Conservation (phyloP, 2,329 filamentous ascomycete species). For the Cladosporium halotolerans region DNA sequence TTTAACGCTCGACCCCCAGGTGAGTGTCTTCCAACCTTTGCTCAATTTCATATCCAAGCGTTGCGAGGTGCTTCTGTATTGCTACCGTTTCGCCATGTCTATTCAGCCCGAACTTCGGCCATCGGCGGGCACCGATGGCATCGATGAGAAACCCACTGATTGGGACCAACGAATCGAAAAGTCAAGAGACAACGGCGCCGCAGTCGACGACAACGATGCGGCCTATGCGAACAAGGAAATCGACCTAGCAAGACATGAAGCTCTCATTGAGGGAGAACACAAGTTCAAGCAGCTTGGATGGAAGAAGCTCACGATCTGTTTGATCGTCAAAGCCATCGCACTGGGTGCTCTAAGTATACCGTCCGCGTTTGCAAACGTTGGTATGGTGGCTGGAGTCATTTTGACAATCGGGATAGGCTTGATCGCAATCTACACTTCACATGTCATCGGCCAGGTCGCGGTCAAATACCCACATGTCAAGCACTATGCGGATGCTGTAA, state of each 20-base stretch:
- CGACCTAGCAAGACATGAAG: constrained; percentile 27
- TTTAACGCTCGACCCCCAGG: not conserved
- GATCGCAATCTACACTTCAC: constrained; percentile 56
- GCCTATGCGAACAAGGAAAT: constrained; percentile 27
- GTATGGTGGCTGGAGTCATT: constrained; percentile 51
- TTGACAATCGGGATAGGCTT: constrained; percentile 50
- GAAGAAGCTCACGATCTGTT: constrained; percentile 38
- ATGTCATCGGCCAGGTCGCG: constrained; percentile 57
- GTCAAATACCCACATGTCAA: constrained; percentile 40
- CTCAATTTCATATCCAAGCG: not conserved
- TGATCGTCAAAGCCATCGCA: constrained; percentile 56
- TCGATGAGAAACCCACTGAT: not conserved
- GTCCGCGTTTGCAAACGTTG: constrained; percentile 48
- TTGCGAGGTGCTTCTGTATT: not conserved
- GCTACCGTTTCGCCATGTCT: not conserved
- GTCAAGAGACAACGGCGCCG: not conserved
- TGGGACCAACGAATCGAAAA: constrained; percentile 4
- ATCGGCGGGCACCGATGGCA: not conserved
- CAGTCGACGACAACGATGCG: not conserved
- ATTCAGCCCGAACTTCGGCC: constrained; percentile 1
- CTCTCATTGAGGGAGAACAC: constrained; percentile 25
- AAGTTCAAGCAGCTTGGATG: constrained; percentile 42
- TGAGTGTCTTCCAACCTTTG: not conserved
- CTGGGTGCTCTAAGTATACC: constrained; percentile 54
- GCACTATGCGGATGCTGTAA: constrained; percentile 41